Conservation (phyloP, 1,284 basidiomycete genomes). For the Gastroboletus turbinatus region DNA sequence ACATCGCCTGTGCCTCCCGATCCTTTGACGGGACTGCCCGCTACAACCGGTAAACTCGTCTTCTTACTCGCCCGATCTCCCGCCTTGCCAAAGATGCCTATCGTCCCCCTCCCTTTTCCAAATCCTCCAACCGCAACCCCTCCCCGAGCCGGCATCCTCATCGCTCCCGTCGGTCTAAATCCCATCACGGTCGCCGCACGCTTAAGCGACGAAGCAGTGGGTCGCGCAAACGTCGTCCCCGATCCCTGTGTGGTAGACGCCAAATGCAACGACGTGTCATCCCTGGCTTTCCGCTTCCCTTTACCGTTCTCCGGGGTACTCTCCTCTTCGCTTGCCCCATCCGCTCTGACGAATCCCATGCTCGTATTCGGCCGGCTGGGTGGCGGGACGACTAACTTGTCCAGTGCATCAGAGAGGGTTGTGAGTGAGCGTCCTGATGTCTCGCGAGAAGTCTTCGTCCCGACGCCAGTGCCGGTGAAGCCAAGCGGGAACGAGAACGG, state of each 20-base stretch:
- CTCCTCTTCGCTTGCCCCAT: slow-evolving; percentile 13
- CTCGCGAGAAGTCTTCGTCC: background rate
- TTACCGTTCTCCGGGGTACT: slow-evolving; percentile 17
- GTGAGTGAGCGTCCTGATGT: slow-evolving; percentile 32
- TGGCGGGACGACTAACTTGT: slow-evolving; percentile 59
- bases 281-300: slow-evolving; percentile 24
- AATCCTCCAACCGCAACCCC: slow-evolving; percentile 1
- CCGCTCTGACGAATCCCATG: slow-evolving; percentile 52
- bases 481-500: slow-evolving; percentile 1
- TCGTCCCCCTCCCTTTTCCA: slow-evolving; percentile 17
- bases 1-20: slow-evolving; percentile 9
- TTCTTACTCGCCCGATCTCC: slow-evolving; percentile 60
- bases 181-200: slow-evolving; percentile 22
- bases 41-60: slow-evolving; percentile 58
- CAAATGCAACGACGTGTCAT: slow-evolving; percentile 19
- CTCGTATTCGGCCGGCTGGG: slow-evolving; percentile 63
- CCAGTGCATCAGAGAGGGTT: slow-evolving; percentile 57
- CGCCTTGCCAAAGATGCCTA: slow-evolving; percentile 32
- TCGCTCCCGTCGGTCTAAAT: slow-evolving; percentile 1
- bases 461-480: background rate
- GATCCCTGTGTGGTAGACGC: background rate
- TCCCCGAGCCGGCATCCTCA: slow-evolving; percentile 2
- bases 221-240: slow-evolving; percentile 25
- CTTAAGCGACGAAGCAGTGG: slow-evolving; percentile 34
- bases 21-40: slow-evolving; percentile 57